A percentile compares a stretch with the other conserved stretches of the same genome.
phyloP scores from a whole-genome alignment of 192 early-diverging fungal genomes.

The Podila clonocystis region DNA sequence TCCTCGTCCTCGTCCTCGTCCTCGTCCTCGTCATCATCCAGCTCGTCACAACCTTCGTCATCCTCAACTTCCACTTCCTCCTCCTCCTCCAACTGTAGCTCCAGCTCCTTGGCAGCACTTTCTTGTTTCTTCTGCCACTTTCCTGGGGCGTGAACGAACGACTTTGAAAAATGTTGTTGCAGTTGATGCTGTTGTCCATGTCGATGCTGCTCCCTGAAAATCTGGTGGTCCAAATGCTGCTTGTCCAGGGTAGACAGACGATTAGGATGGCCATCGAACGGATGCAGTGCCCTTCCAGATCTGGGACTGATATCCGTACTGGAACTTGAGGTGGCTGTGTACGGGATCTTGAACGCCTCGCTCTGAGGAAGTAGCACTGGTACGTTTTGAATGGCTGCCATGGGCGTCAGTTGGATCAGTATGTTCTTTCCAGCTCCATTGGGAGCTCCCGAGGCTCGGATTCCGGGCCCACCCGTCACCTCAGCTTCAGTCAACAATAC shows the following conservation, averaged over 20 bases:
- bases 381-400: background rate
- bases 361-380: background rate
- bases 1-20: constrained; percentile 21
- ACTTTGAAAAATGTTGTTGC: background rate
- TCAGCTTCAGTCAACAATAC: constrained; percentile 6
- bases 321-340: background rate
- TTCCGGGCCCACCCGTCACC: background rate
- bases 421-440: background rate
- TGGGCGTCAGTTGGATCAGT: background rate
- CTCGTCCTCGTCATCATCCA: constrained; percentile 14
- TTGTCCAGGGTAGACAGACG: constrained; percentile 37
- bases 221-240: constrained; percentile 20
- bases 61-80: constrained; percentile 11
- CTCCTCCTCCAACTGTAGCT: constrained; percentile 2
- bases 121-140: background rate
- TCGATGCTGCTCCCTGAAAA: background rate
- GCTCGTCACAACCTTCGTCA: background rate
- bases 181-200: background rate
- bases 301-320: background rate
- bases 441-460: background rate
- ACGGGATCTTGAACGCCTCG: background rate
- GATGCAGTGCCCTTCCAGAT: constrained; percentile 15
- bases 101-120: background rate
- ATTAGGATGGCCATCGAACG: constrained; percentile 38
- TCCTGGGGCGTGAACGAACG: background rate